Conservation (phyloP, 306 rosid genomes). For the Benincasa hispida region DNA sequence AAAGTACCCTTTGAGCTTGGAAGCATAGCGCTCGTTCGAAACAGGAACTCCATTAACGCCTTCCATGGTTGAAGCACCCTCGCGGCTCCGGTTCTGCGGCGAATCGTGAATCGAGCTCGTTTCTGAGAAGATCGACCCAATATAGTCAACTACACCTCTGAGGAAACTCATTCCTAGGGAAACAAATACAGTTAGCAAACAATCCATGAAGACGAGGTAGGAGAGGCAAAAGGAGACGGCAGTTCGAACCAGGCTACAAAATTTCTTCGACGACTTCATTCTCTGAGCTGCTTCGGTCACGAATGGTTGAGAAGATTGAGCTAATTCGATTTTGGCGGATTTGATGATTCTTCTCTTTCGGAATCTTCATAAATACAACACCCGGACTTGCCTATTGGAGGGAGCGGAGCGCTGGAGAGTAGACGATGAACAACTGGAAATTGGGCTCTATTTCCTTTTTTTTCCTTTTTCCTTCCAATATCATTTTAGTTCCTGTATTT, state of each 20-base stretch:
- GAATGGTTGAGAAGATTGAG: not conserved
- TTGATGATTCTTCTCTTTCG: not conserved
- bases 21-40: conserved; percentile 79
- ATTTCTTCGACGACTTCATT: conserved; percentile 7
- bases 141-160: conserved; percentile 49
- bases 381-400: not conserved
- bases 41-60: conserved; percentile 33
- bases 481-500: too few species aligned
- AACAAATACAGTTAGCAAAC: not conserved
- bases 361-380: not conserved
- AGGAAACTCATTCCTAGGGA: conserved; percentile 46
- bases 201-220: not conserved
- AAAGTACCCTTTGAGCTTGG: conserved; percentile 78
- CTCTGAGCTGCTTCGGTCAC: not conserved
- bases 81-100: conserved; percentile 14
- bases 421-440: not conserved
- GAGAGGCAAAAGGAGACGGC: not conserved
- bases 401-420: not conserved
- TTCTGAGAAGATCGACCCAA: conserved; percentile 44
- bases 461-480: too few species aligned
- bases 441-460: not conserved
- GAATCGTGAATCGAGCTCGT: conserved; percentile 20
- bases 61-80: conserved; percentile 47
- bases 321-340: not conserved
- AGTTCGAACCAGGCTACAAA: not conserved